phyloP scores from a whole-genome alignment of 306 rosid genomes.

The Medicago lupulina region DNA sequence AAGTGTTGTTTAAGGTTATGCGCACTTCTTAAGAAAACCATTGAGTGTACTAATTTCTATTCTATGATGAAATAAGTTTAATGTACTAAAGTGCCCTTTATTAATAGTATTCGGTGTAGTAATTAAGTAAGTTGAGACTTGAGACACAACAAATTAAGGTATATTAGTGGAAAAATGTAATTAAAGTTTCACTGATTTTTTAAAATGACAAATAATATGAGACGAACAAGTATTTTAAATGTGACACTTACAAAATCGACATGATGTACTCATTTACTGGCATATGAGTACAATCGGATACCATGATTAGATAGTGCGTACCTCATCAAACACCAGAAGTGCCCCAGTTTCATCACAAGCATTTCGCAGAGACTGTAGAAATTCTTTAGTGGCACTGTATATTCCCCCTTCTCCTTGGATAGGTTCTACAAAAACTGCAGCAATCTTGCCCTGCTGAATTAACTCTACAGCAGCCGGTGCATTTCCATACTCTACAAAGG shows the following conservation, averaged over 20 bases:
- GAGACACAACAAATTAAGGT: too few species aligned
- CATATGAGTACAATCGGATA: background rate
- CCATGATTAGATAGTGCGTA: conserved; percentile 39
- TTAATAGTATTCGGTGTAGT: too few species aligned
- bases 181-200: too few species aligned
- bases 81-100: too few species aligned
- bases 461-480: conserved; percentile 63
- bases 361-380: conserved; percentile 64
- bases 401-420: conserved; percentile 98
- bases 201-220: too few species aligned
- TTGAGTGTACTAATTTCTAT: too few species aligned
- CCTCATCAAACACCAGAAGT: conserved; percentile 94
- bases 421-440: conserved; percentile 93
- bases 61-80: too few species aligned
- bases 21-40: too few species aligned
- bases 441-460: conserved; percentile 71
- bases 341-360: conserved; percentile 86
- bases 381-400: conserved; percentile 85
- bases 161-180: too few species aligned
- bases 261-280: background rate
- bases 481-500: conserved; percentile 81
- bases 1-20: too few species aligned
- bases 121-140: too few species aligned
- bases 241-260: background rate
- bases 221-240: too few species aligned